Evolutionary conservation across 2,329 filamentous ascomycete species (phyloP).

Genomic region (Talaromyces sp.): DNA sequence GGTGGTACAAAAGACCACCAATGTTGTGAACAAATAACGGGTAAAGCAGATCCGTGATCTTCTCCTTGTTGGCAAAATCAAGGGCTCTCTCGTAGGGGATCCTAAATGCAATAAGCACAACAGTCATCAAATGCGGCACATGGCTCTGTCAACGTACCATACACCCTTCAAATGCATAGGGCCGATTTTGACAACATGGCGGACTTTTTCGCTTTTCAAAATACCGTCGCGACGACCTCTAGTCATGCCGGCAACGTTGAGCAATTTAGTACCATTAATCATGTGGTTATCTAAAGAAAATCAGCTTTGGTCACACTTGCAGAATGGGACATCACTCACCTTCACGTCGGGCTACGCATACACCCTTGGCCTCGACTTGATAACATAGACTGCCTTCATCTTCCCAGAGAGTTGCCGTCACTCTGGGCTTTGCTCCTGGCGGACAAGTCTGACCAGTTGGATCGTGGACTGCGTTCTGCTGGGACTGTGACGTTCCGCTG

Average conservation of each 20-base stretch:
- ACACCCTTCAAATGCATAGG: constrained; percentile 99
- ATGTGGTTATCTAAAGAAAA: constrained; percentile 80
- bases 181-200: constrained; percentile 97
- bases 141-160: constrained; percentile 63
- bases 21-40: constrained; percentile 98
- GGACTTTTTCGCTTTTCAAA: constrained; percentile 92
- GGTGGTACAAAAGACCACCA: constrained; percentile 86
- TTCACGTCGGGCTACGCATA: constrained; percentile 91
- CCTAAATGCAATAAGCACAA: constrained; percentile 50
- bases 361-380: constrained; percentile 91
- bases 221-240: constrained; percentile 92
- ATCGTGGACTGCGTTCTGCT: constrained; percentile 60
- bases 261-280: constrained; percentile 96
- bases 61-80: constrained; percentile 99
- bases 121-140: not conserved
- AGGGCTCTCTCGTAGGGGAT: constrained; percentile 97
- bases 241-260: constrained; percentile 98
- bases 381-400: constrained; percentile 97
- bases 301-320: not conserved
- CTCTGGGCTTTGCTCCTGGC: constrained; percentile 90
- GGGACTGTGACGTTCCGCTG: constrained; percentile 37
- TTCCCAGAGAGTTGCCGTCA: constrained; percentile 96
- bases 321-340: constrained; percentile 50
- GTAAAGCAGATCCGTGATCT: constrained; percentile 93
- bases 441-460: constrained; percentile 89